These are phyloP conservation scores for Amanita rimosa DNA, from an alignment of 768 basidiomycete species.

Conservation along the genomic window DNA sequence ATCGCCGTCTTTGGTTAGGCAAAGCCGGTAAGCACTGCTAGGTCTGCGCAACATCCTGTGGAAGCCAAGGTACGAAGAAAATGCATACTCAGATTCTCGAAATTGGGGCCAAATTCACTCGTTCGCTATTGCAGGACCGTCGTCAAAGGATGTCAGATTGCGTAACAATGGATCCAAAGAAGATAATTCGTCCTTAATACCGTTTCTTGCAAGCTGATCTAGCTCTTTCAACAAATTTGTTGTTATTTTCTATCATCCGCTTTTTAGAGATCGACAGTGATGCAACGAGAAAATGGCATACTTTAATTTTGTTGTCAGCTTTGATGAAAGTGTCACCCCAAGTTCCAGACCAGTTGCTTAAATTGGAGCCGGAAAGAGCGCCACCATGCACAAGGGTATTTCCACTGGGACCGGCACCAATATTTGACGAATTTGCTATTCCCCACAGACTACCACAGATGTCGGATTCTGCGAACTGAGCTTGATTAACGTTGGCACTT, in stretches of 20 bases:
- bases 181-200: slow-evolving; percentile 74
- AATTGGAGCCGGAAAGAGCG: slow-evolving; percentile 31
- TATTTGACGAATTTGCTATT: slow-evolving; percentile 40
- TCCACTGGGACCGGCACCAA: slow-evolving; percentile 10
- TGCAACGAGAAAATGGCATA: slow-evolving; percentile 20
- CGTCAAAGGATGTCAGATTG: slow-evolving; percentile 33
- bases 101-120: slow-evolving; percentile 13
- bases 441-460: slow-evolving; percentile 57
- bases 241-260: slow-evolving; percentile 66
- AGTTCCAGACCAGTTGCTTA: slow-evolving; percentile 43
- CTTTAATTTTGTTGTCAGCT: slow-evolving; percentile 80
- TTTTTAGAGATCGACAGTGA: background rate
- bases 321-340: slow-evolving; percentile 70
- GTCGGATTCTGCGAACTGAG: slow-evolving; percentile 11
- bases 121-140: slow-evolving; percentile 15
- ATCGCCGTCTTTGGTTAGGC: slow-evolving; percentile 20
- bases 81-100: background rate
- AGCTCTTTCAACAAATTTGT: slow-evolving; percentile 71
- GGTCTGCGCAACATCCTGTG: no score
- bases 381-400: slow-evolving; percentile 16
- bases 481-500: slow-evolving; percentile 11
- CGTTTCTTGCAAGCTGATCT: slow-evolving; percentile 68
- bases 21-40: no score
- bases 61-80: no score
- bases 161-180: slow-evolving; percentile 71